A percentile compares a stretch with the other conserved stretches of the same genome.
Evolutionary conservation across 345 rosid genomes (phyloP).

Genomic region (Rhodamnia rubescens): DNA sequence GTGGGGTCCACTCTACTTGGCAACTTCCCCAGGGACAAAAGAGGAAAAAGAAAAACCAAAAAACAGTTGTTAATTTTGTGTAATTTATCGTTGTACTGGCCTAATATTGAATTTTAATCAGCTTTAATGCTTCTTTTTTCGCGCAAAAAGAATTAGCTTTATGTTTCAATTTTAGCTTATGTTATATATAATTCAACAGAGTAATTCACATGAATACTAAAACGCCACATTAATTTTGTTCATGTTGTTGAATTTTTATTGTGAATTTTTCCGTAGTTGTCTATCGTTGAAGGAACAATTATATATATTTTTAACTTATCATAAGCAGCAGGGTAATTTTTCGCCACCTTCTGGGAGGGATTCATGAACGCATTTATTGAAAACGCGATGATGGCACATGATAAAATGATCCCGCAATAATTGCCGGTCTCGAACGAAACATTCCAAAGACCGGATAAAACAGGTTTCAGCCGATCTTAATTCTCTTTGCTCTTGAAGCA

Average conservation of each 20-base stretch:
- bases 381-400: too few species aligned
- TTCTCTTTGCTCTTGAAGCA: background rate
- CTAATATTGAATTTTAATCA: too few species aligned
- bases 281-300: fast-evolving
- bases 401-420: too few species aligned
- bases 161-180: background rate
- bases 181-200: background rate
- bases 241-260: background rate
- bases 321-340: fast-evolving
- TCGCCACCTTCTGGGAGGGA: fast-evolving
- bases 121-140: background rate
- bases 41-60: background rate
- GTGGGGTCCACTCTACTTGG: background rate
- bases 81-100: too few species aligned
- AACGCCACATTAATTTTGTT: background rate
- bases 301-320: fast-evolving
- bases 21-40: background rate
- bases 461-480: fast-evolving
- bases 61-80: background rate
- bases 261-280: background rate
- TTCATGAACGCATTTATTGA: background rate
- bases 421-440: background rate
- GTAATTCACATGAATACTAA: background rate
- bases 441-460: background rate
- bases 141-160: background rate